phyloP scores from a whole-genome alignment of 257 asterid genomes.

The Scutellaria barbata region DNA sequence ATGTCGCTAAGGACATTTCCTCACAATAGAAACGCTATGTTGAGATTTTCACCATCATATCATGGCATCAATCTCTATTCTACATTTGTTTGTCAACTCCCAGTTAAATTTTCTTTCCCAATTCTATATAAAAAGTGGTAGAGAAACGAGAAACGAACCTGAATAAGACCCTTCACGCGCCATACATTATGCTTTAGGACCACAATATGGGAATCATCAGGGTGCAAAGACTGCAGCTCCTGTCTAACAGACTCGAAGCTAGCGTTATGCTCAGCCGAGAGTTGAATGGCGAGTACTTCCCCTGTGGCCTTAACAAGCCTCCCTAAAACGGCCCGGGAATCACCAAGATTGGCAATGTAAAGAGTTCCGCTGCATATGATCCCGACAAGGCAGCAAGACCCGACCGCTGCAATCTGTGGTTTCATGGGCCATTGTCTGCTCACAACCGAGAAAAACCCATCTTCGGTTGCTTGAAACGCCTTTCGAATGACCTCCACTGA shows the following conservation, averaged over 20 bases:
- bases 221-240: conserved; percentile 73
- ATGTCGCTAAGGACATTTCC: neutral
- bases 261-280: conserved; percentile 83
- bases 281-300: conserved; percentile 72
- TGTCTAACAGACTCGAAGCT: conserved; percentile 73
- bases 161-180: conserved; percentile 92
- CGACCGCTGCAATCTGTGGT: conserved; percentile 85
- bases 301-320: conserved; percentile 68
- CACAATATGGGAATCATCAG: conserved; percentile 81
- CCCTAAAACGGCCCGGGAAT: conserved; percentile 87
- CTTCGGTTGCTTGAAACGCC: conserved; percentile 76
- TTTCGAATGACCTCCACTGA: conserved; percentile 64
- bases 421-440: conserved; percentile 60
- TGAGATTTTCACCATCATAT: neutral
- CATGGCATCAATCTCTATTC: neutral
- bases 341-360: conserved; percentile 81
- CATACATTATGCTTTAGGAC: conserved; percentile 82
- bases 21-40: neutral
- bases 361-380: conserved; percentile 66
- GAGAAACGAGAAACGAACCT: conserved; percentile 48
- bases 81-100: neutral
- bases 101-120: neutral
- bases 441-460: conserved; percentile 64
- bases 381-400: conserved; percentile 89
- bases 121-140: neutral